Base-by-base conservation (phyloP, 345 rosid genomes). In the Laguncularia racemosa region DNA sequence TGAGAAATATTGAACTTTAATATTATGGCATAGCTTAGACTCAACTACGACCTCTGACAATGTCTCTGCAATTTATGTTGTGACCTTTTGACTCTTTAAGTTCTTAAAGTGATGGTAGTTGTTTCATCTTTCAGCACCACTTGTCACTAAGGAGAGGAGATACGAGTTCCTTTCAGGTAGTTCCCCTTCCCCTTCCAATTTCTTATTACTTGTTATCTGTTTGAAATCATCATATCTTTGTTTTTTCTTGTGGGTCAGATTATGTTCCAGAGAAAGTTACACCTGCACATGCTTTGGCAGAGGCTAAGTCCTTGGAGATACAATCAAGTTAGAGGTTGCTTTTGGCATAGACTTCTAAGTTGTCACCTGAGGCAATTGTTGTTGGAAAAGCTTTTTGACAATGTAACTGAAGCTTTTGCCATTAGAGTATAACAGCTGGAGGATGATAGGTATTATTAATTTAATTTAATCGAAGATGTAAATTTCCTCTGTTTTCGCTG, bases 111-210 rank as follows among this genome's bases (percentile, higher is more conserved):
- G 20, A 21, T 23, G 40, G 19, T 46, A 17, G 13, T 16, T 21
- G 53, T 0, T 12, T 64, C 53, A 20, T 61, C 38, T 56, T 70
- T 56, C 95, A 84, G 96, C 90, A 50, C 72, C 85, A 3, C 86
- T 78, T 48, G 88, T 88, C 21, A 57, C 70, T 71, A 66, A 81
- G 44, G 67, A 65, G 60, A 67, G 63, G 58, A 77, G 80, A 78
- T 88, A 84, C 13, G 92, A 88, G 68, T 91, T 91, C 61, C 86
- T 91, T 77, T 82, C 88, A 28, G 96, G 97, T 91, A 72, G 52
- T 60, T 60, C 28, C 50, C 20, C 9, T 46, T 13, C 53, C 40
- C 47, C 33, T 8, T 48, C 46, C 45, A 21, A 2, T 4, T 23
- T 23, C 4, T 4, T 23, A 4, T 23, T 26, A 26, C 6, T 5